Conservation (phyloP, 208 protist genomes). For the Hexamita inflata region DNA sequence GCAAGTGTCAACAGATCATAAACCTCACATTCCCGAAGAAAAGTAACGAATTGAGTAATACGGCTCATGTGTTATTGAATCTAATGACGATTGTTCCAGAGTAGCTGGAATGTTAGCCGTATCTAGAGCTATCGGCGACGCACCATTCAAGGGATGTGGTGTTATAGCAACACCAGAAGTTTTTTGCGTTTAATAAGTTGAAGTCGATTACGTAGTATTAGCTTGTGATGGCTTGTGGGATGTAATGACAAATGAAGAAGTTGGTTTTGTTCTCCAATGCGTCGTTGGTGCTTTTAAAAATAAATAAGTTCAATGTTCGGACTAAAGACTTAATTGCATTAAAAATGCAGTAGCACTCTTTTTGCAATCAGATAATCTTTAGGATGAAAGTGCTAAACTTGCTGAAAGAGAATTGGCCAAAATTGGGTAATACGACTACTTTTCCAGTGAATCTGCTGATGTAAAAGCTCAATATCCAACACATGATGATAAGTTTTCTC, state of each 20-base stretch:
- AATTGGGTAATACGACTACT: background rate
- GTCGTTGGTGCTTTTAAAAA: background rate
- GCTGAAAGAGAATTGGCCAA: background rate
- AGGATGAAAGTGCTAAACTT: background rate
- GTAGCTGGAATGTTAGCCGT: slow-evolving; percentile 26
- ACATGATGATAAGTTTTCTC: background rate
- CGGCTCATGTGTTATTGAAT: slow-evolving; percentile 9
- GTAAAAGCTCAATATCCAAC: background rate
- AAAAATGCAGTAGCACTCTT: background rate
- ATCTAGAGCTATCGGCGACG: slow-evolving; percentile 23
- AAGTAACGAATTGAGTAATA: background rate
- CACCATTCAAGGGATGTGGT: slow-evolving; percentile 11
- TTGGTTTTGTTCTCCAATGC: background rate
- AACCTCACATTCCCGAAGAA: slow-evolving; percentile 18
- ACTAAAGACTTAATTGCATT: background rate
- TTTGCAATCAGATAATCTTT: background rate
- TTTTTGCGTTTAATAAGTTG: background rate
- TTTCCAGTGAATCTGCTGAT: background rate
- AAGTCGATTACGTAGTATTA: slow-evolving; percentile 20
- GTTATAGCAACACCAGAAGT: slow-evolving; percentile 1
- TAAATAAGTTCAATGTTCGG: background rate
- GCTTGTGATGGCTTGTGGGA: slow-evolving; percentile 31
- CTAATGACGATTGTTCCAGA: background rate
- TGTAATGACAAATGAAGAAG: slow-evolving; percentile 22
- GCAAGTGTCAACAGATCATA: slow-evolving; percentile 21